Base-by-base conservation (phyloP, 2,329 filamentous ascomycete species). In the Cytospora chrysosperma region DNA sequence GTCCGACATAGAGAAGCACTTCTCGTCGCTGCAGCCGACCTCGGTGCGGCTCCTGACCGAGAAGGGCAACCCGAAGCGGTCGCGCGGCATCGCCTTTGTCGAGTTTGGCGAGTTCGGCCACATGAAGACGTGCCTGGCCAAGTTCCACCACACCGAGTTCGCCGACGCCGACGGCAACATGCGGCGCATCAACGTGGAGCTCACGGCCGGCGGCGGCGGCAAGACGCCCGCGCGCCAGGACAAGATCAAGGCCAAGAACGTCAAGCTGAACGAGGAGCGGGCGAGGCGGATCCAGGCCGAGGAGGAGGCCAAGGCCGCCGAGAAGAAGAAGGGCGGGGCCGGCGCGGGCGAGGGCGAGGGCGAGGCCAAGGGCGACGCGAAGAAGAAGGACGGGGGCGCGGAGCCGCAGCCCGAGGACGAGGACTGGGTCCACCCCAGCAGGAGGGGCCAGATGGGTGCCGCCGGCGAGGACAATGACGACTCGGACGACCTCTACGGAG, bases 101-200 rank as follows among this genome's bases (percentile, higher is more conserved):
- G 94, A 98, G 76, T 98, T 97, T 73, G 87, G 87, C 68, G 84
- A 87, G 69, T 96, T 88, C 77, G 90, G 93, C 76, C 87, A 90
- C 73, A 96, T 97, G 92, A 91, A 96, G 81, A 95, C 92, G 34
- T 96, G 92, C 73, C 82, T 98, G 65, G 91, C 93, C 76, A 87
- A 92, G 68, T 94, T 94, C 78, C 93, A 98, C 78, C 93, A 97
- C 78, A 90, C 87, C 65, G 83, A 83, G 67, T 96, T 97, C 73
- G 76, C 81, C 73, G 81, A 88, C 76, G 79, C 81, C 67, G 66
- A 76, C 19, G 62, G 62, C 59, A 74, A 79, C 19, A 78, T 87
- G 58, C 82, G 94, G 70, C 90, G 88, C 77, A 96, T 98, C 71
- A 97, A 97, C 73, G 91, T 97, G 28, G 94, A 97, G 78, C 78